Conservation (phyloP, 225 moss, liverwort and hornwort species). For the Takakia lepidozioides region DNA sequence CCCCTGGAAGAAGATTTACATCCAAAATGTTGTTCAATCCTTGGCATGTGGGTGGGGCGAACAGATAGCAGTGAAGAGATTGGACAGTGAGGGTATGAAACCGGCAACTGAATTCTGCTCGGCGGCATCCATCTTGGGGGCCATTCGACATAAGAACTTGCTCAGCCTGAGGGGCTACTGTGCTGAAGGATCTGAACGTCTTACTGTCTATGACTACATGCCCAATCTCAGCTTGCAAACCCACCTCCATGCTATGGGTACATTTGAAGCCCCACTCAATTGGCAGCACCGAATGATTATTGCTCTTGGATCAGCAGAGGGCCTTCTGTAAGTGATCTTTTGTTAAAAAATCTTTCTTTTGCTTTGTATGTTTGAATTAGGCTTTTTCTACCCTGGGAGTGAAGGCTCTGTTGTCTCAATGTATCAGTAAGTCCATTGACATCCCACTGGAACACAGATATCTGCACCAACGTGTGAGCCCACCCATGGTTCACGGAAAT, state of each 20-base stretch:
- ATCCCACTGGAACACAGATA: conserved; percentile 50
- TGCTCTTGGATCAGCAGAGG: conserved; percentile 79
- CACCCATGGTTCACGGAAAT: conserved; percentile 75
- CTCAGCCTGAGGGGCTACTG: conserved; percentile 74
- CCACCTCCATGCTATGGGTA: conserved; percentile 79
- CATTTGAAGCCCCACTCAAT: conserved; percentile 54
- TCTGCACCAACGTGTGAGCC: conserved; percentile 77
- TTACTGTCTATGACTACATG: conserved; percentile 90
- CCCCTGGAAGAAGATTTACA: too few relatives aligned
- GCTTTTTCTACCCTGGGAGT: too few relatives aligned
- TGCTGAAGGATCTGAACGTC: conserved; percentile 83
- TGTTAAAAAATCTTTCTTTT: too few relatives aligned
- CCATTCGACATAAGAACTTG: conserved; percentile 83
- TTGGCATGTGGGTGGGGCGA: too few relatives aligned
- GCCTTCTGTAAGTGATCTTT: conserved; percentile 86
- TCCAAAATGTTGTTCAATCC: too few relatives aligned
- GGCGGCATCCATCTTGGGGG: conserved; percentile 83
- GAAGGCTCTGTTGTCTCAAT: background rate
- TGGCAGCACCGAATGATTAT: conserved; percentile 81
- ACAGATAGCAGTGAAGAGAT: conserved; percentile 90
- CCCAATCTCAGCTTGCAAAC: conserved; percentile 79
- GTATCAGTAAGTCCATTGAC: too few relatives aligned
- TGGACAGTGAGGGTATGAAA: conserved; percentile 88
- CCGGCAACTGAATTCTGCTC: conserved; percentile 85
- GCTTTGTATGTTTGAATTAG: too few relatives aligned